Percentiles rank a stretch among this genome's conserved stretches.
These are phyloP conservation scores for Penicillium coprophilum DNA, from an alignment of 495 filamentous ascomycete species.

Conservation along the genomic window DNA sequence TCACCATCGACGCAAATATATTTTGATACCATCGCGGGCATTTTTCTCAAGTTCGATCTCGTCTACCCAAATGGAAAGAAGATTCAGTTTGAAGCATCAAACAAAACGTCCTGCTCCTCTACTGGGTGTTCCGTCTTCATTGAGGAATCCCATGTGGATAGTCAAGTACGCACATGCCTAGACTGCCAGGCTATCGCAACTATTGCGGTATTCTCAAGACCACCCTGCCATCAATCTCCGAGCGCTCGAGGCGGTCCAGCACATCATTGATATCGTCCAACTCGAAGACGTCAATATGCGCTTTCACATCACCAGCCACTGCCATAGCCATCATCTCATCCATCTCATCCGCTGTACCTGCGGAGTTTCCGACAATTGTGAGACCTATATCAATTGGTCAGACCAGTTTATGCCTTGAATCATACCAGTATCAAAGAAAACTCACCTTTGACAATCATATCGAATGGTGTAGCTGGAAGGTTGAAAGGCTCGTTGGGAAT, in stretches of 20 bases:
- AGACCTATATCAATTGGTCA: conserved; percentile 26
- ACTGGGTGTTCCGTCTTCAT: too few relatives aligned
- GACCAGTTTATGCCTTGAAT: background rate
- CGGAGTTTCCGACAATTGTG: conserved; percentile 44
- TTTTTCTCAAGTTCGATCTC: too few relatives aligned
- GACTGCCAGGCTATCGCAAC: background rate
- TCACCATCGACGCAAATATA: too few relatives aligned
- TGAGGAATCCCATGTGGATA: too few relatives aligned
- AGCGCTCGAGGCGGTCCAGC: conserved; percentile 39
- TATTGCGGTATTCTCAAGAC: conserved; percentile 43
- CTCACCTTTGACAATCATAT: conserved; percentile 45
- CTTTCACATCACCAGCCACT: conserved; percentile 38
- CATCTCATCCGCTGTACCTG: conserved; percentile 42
- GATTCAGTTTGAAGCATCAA: too few relatives aligned
- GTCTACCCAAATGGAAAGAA: too few relatives aligned
- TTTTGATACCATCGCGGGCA: too few relatives aligned
- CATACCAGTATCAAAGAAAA: background rate
- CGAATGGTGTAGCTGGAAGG: conserved; percentile 42
- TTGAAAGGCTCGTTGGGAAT: conserved; percentile 40
- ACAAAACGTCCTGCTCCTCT: too few relatives aligned
- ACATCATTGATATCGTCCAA: conserved; percentile 43
- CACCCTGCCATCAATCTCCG: conserved; percentile 43
- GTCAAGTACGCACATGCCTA: too few relatives aligned
- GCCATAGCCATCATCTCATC: conserved; percentile 43
- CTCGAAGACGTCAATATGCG: conserved; percentile 42